Conservation (phyloP, 2,329 filamentous ascomycete genomes). For the Moelleriella libera region DNA sequence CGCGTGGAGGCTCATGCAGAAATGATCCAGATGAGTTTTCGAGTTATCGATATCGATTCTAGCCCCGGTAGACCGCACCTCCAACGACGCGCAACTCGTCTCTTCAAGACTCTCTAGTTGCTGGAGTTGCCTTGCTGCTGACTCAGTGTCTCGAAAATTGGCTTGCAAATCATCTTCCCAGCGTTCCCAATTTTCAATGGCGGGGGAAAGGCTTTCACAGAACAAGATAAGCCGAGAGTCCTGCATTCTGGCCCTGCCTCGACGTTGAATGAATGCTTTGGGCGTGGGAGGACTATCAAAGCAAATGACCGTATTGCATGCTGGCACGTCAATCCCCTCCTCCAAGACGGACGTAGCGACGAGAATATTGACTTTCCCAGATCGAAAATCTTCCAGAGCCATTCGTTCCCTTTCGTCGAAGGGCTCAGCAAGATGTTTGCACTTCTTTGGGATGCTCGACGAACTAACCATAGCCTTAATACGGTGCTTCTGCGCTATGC, state of each 20-base stretch:
- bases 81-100: constrained; percentile 13
- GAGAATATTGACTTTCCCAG: constrained; percentile 40
- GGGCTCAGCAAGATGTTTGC: constrained; percentile 25
- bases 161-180: constrained; percentile 63
- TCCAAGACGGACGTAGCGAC: constrained; percentile 51
- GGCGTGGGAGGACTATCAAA: constrained; percentile 34
- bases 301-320: constrained; percentile 47
- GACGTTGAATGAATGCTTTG: constrained; percentile 46
- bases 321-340: constrained; percentile 54
- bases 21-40: constrained; percentile 65
- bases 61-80: constrained; percentile 36
- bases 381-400: constrained; percentile 32
- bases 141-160: constrained; percentile 51
- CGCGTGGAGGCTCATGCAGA: constrained; percentile 50
- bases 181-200: constrained; percentile 39
- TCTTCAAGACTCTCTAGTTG: constrained; percentile 29
- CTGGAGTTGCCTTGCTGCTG: constrained; percentile 30
- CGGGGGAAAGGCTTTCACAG: constrained; percentile 14
- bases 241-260: constrained; percentile 36
- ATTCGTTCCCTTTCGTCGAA: constrained; percentile 16
- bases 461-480: constrained; percentile 42
- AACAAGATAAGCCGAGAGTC: constrained; percentile 37
- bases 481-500: constrained; percentile 27
- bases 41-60: constrained; percentile 60
- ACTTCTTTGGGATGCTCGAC: constrained; percentile 21